Conservation (phyloP, 352 stramenopile species). For the Pythium aristosporum region DNA sequence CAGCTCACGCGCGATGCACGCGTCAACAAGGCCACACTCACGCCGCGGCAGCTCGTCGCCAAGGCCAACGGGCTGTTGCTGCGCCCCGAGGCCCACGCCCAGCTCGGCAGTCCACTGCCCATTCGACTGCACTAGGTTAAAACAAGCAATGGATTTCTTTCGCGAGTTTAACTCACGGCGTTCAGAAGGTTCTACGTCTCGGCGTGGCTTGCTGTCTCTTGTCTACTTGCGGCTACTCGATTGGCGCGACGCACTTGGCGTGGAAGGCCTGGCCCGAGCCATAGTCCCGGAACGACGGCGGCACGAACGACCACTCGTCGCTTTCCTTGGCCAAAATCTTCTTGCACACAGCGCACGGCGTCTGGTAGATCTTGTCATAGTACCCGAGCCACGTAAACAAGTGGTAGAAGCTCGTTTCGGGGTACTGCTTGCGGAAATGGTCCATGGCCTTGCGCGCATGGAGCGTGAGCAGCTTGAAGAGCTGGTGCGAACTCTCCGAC, state of each 20-base stretch:
- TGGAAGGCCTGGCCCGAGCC: constrained; percentile 79
- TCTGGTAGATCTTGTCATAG: constrained; percentile 90
- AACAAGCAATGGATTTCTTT: not conserved
- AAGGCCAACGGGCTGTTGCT: constrained; percentile 38
- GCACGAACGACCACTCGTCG: constrained; percentile 77
- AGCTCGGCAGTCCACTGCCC: constrained; percentile 59
- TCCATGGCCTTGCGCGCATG: constrained; percentile 77
- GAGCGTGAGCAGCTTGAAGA: constrained; percentile 78
- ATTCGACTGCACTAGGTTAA: constrained; percentile 47
- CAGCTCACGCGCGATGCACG: constrained; percentile 30
- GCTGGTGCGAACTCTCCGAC: constrained; percentile 77
- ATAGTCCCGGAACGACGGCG: constrained; percentile 86
- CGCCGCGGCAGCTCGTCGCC: constrained; percentile 46
- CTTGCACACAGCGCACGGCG: constrained; percentile 81
- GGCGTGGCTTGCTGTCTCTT: not conserved
- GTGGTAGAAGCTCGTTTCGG: constrained; percentile 86
- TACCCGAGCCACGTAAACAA: constrained; percentile 85
- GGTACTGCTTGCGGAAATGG: constrained; percentile 83
- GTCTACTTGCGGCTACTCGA: constrained; percentile 32
- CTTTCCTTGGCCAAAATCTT: constrained; percentile 82
- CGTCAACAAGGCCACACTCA: constrained; percentile 39
- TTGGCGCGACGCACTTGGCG: constrained; percentile 67
- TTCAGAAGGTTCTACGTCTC: not conserved
- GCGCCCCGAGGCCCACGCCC: constrained; percentile 29
- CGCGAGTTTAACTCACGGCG: too few relatives aligned